phyloP scores from a whole-genome alignment of 371 early-diverging fungal genomes.

The Circinella umbellata region DNA sequence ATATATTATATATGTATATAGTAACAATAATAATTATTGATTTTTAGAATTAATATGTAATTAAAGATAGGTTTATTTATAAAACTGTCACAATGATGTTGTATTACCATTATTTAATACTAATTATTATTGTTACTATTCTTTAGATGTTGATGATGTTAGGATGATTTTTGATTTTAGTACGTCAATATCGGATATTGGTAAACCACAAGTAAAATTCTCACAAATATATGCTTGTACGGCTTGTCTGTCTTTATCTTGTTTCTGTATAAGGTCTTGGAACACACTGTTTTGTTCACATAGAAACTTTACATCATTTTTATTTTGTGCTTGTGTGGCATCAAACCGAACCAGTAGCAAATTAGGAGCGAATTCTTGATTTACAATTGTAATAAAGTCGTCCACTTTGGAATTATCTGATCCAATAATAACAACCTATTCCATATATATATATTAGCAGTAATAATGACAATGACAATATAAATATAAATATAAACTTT shows the following conservation, averaged over 20 bases:
- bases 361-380: background rate
- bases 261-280: slow-evolving; percentile 23
- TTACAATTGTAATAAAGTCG: background rate
- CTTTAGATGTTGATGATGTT: too few relatives aligned
- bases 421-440: background rate
- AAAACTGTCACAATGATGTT: too few relatives aligned
- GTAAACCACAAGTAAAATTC: slow-evolving; percentile 55
- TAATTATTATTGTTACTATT: too few relatives aligned
- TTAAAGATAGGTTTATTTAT: too few relatives aligned
- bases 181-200: slow-evolving; percentile 30
- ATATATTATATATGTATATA: too few relatives aligned
- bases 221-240: slow-evolving; percentile 43
- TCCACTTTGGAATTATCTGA: background rate
- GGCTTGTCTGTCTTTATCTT: slow-evolving; percentile 10
- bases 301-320: slow-evolving; percentile 29
- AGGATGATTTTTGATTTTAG: background rate
- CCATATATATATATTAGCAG: too few relatives aligned
- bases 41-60: too few relatives aligned
- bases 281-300: slow-evolving; percentile 30
- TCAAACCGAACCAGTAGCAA: slow-evolving; percentile 18
- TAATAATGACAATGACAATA: too few relatives aligned
- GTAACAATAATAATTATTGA: too few relatives aligned
- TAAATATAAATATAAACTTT: too few relatives aligned
- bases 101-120: too few relatives aligned
- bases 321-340: slow-evolving; percentile 22